Percentiles rank a stretch among this genome's conserved stretches.
Evolutionary conservation across 805 yeast species (phyloP).

Genomic region (Metschnikowia santaceciliae): DNA sequence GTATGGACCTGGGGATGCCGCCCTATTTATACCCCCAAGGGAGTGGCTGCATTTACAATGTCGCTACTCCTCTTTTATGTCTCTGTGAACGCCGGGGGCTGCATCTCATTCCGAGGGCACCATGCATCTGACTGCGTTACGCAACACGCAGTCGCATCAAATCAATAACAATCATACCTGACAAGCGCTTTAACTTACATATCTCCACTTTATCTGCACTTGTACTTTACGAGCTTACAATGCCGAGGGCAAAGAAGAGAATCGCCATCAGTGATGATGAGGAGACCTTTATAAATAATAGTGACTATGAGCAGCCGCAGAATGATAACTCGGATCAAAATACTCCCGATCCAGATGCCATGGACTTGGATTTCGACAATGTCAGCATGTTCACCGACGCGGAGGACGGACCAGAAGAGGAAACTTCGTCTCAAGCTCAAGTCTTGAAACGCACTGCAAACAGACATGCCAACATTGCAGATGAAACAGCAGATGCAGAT

Average conservation of each 20-base stretch:
- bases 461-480: neutral
- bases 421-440: no score
- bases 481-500: neutral
- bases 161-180: neutral
- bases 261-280: constrained; percentile 19
- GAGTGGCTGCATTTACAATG: neutral
- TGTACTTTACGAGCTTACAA: neutral
- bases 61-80: neutral
- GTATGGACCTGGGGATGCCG: neutral
- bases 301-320: constrained; percentile 24
- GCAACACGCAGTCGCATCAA: constrained; percentile 4
- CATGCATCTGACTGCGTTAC: constrained; percentile 3
- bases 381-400: neutral
- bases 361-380: neutral
- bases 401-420: neutral
- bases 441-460: neutral
- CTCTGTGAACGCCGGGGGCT: neutral
- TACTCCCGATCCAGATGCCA: neutral
- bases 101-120: constrained; percentile 5
- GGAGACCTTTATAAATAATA: constrained; percentile 37
- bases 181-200: neutral
- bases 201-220: neutral
- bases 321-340: neutral
- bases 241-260: constrained; percentile 10
- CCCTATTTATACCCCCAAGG: neutral